Evolutionary conservation across 345 rosid genomes (phyloP).

Genomic region (Lenwebbia sp.): DNA sequence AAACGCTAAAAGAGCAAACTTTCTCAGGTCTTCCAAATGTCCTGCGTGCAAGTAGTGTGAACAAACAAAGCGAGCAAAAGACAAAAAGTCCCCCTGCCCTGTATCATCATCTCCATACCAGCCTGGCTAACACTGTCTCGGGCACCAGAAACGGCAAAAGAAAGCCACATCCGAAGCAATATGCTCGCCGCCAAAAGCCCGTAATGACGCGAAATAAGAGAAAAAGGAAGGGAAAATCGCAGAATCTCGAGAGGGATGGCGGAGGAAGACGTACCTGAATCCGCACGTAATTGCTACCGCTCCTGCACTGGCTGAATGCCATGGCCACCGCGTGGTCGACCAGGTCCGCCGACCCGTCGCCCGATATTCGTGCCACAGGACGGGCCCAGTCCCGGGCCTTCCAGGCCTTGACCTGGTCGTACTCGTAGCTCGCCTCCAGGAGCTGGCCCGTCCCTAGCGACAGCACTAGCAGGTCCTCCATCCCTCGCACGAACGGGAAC

Average conservation of each 20-base stretch:
- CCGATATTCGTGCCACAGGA: conserved; percentile 74
- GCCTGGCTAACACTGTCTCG: conserved; percentile 27
- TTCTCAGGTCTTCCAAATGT: neutral
- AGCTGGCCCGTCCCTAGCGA: conserved; percentile 82
- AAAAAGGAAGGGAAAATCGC: neutral
- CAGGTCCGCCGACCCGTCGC: conserved; percentile 75
- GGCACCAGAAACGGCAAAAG: conserved; percentile 5
- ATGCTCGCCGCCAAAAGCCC: neutral
- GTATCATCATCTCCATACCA: conserved; percentile 13
- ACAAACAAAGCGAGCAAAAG: neutral
- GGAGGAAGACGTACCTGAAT: conserved; percentile 55
- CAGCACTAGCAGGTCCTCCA: conserved; percentile 83
- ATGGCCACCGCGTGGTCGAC: conserved; percentile 92
- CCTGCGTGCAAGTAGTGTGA: neutral
- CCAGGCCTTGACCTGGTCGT: conserved; percentile 70
- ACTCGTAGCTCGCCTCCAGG: conserved; percentile 55
- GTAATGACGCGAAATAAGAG: neutral
- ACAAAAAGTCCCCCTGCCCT: neutral
- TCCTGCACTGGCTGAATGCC: conserved; percentile 77
- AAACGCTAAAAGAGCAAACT: neutral
- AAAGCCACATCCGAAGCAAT: neutral
- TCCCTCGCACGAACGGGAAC: conserved; percentile 92
- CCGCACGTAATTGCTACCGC: conserved; percentile 71
- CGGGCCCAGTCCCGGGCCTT: conserved; percentile 84
- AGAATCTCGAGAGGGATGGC: neutral